A percentile compares a stretch with the other conserved stretches of the same genome.
Conservation (phyloP, 1,139 yeast species). For the Kodamaea sp. region DNA sequence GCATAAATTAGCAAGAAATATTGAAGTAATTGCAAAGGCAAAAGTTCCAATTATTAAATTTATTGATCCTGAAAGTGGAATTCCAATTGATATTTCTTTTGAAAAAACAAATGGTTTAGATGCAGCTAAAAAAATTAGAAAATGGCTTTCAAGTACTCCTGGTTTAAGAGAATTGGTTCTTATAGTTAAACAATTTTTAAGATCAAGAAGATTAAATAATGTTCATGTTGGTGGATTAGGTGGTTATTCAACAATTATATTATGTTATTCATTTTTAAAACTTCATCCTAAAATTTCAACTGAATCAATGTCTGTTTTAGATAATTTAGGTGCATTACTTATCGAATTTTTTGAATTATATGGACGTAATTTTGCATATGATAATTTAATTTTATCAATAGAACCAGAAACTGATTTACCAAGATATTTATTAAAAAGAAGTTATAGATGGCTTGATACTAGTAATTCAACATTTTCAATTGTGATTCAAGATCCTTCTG, state of each 20-base stretch:
- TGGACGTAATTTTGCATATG: conserved; percentile 89
- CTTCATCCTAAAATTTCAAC: conserved; percentile 79
- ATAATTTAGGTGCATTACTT: conserved; percentile 81
- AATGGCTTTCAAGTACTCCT: conserved; percentile 72
- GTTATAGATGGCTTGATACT: conserved; percentile 53
- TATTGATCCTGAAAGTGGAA: conserved; percentile 65
- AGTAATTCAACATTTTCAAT: conserved; percentile 59
- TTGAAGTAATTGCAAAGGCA: conserved; percentile 88
- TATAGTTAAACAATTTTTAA: conserved; percentile 80
- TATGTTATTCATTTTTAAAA: conserved; percentile 76
- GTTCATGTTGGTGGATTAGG: conserved; percentile 98
- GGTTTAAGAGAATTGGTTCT: conserved; percentile 83
- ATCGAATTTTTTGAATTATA: conserved; percentile 95
- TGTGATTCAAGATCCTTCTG: conserved; percentile 90
- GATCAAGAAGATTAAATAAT: conserved; percentile 75
- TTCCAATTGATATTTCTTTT: conserved; percentile 88
- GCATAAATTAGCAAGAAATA: conserved; percentile 60
- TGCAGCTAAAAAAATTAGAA: conserved; percentile 76
- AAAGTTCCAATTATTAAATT: conserved; percentile 95
- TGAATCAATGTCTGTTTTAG: conserved; percentile 59
- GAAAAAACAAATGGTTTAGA: conserved; percentile 83
- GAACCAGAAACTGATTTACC: conserved; percentile 46
- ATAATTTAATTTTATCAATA: conserved; percentile 65
- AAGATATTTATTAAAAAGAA: conserved; percentile 54
- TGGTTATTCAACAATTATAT: conserved; percentile 86